These are phyloP conservation scores for Pisolithus microcarpus DNA, from an alignment of 768 basidiomycete genomes.

Conservation along the genomic window DNA sequence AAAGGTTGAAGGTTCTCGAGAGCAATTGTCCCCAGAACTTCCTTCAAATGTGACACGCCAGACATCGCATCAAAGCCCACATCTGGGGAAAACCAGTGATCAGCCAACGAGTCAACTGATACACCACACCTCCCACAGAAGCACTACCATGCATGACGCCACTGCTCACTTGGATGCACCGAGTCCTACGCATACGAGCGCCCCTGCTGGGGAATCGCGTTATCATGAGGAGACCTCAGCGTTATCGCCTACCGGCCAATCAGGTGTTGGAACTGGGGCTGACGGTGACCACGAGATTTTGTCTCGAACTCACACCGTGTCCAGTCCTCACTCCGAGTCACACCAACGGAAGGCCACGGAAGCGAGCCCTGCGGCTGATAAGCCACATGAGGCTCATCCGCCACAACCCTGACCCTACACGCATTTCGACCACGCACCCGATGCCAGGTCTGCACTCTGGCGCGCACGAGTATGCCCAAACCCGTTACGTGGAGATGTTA, in stretches of 20 bases:
- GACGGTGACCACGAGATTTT: not conserved
- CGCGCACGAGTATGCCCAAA: constrained; percentile 24
- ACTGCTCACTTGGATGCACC: constrained; percentile 25
- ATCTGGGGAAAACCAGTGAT: constrained; percentile 1
- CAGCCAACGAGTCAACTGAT: constrained; percentile 13
- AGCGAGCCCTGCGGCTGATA: not conserved
- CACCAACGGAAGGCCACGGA: not conserved
- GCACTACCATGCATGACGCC: not conserved
- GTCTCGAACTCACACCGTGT: constrained; percentile 13
- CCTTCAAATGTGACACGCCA: constrained; percentile 13
- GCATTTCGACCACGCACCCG: not conserved
- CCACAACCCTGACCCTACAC: not conserved
- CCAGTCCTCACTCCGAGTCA: constrained; percentile 11
- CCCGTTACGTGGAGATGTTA: constrained; percentile 56
- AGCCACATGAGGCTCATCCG: not conserved
- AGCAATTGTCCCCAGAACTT: constrained; percentile 1
- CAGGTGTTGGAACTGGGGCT: constrained; percentile 4
- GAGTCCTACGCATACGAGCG: constrained; percentile 8
- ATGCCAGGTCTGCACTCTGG: constrained; percentile 16
- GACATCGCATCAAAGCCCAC: constrained; percentile 11
- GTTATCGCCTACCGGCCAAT: constrained; percentile 8
- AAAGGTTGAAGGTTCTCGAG: not conserved
- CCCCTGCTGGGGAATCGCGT: too few relatives aligned
- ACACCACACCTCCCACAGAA: constrained; percentile 3
- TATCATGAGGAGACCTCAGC: constrained; percentile 1